phyloP scores from a whole-genome alignment of 768 basidiomycete species.

The Lentinula lateritia region DNA sequence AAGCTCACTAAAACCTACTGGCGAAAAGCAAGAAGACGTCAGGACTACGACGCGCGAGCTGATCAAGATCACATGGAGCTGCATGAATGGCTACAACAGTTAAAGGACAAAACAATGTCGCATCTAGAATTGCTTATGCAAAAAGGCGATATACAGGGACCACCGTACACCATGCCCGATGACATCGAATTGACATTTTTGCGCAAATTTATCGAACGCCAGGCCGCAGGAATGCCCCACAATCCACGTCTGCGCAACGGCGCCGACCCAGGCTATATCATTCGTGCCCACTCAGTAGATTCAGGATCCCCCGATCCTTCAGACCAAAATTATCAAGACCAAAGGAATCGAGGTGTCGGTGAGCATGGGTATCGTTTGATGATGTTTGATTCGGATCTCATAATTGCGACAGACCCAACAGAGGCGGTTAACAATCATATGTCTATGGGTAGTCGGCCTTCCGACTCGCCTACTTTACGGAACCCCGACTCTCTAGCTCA shows the following conservation, averaged over 20 bases:
- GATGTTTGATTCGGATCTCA: not conserved
- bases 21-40: slow-evolving; percentile 75
- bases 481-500: slow-evolving; percentile 49
- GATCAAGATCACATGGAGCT: slow-evolving; percentile 89
- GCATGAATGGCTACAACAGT: slow-evolving; percentile 82
- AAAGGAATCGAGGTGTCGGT: slow-evolving; percentile 19
- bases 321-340: slow-evolving; percentile 29
- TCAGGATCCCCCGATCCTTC: slow-evolving; percentile 46
- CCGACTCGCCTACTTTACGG: slow-evolving; percentile 46
- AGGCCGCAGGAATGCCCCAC: slow-evolving; percentile 68
- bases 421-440: slow-evolving; percentile 13
- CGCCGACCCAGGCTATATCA: slow-evolving; percentile 28
- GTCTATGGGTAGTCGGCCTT: slow-evolving; percentile 29
- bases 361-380: slow-evolving; percentile 9
- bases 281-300: slow-evolving; percentile 39
- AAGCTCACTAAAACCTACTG: slow-evolving; percentile 85
- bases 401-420: slow-evolving; percentile 10
- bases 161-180: slow-evolving; percentile 78
- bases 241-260: slow-evolving; percentile 72
- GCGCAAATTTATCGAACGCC: slow-evolving; percentile 78
- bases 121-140: slow-evolving; percentile 84
- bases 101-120: slow-evolving; percentile 87
- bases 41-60: slow-evolving; percentile 79
- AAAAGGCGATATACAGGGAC: slow-evolving; percentile 81
- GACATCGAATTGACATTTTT: slow-evolving; percentile 73